Conservation (phyloP, 148 eudicot genomes). For the Heliosperma pusillum region DNA sequence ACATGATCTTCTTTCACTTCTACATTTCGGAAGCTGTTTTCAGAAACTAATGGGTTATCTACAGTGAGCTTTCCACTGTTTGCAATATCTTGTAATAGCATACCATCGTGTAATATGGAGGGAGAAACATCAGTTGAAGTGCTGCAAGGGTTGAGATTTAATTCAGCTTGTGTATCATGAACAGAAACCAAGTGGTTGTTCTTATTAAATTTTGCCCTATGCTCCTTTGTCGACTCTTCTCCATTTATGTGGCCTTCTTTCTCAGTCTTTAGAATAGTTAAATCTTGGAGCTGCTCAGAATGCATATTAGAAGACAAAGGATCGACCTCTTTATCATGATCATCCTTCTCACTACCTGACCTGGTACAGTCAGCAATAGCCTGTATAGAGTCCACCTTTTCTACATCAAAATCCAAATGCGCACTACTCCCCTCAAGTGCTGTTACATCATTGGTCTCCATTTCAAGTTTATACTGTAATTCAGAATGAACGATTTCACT, state of each 20-base stretch:
- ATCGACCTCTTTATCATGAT: slow-evolving; percentile 12
- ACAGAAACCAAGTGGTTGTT: slow-evolving; percentile 20
- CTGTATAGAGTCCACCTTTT: slow-evolving; percentile 13
- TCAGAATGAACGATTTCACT: background rate
- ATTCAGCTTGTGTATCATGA: slow-evolving; percentile 27
- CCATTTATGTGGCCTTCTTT: slow-evolving; percentile 28
- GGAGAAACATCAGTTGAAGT: slow-evolving; percentile 7
- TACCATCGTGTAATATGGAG: background rate
- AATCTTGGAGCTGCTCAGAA: slow-evolving; percentile 25
- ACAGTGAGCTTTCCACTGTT: slow-evolving; percentile 19
- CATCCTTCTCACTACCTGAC: slow-evolving; percentile 20
- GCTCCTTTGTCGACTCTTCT: slow-evolving; percentile 17
- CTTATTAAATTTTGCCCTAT: slow-evolving; percentile 23
- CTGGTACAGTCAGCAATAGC: slow-evolving; percentile 19
- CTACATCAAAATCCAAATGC: slow-evolving; percentile 14
- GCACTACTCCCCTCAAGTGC: slow-evolving; percentile 12
- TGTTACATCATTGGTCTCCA: background rate
- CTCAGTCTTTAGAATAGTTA: slow-evolving; percentile 20
- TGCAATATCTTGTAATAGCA: slow-evolving; percentile 24
- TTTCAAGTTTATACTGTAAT: slow-evolving; percentile 5
- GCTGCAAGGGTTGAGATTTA: slow-evolving; percentile 10
- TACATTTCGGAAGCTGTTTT: slow-evolving; percentile 21
- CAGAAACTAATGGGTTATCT: slow-evolving; percentile 23
- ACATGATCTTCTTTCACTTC: background rate
- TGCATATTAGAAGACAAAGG: slow-evolving; percentile 15